phyloP scores from a whole-genome alignment of 192 early-diverging fungal species.

The Linnemannia exigua region DNA sequence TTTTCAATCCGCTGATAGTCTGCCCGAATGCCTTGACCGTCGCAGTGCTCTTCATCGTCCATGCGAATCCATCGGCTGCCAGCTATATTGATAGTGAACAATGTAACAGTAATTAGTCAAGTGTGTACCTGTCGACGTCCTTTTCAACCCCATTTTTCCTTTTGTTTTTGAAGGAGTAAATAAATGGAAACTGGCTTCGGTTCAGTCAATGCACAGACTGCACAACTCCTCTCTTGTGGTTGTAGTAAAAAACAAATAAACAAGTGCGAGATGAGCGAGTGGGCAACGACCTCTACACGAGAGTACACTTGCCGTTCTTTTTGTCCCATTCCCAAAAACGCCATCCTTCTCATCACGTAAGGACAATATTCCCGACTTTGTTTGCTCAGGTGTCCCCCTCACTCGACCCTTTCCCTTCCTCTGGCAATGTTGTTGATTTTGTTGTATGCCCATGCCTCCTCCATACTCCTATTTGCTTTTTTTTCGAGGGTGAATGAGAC shows the following conservation, averaged over 20 bases:
- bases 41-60: conserved; percentile 37
- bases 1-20: conserved; percentile 39
- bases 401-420: background rate
- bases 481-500: no score
- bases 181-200: background rate
- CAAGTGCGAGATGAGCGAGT: no score
- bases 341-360: background rate
- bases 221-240: background rate
- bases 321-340: background rate
- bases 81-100: conserved; percentile 1
- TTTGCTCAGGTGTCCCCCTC: background rate
- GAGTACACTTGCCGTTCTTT: background rate
- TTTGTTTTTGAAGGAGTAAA: background rate
- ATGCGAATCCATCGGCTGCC: conserved; percentile 24
- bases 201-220: background rate
- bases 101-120: background rate
- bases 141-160: background rate
- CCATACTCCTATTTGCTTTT: no score
- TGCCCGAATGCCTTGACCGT: conserved; percentile 42
- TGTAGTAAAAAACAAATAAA: no score
- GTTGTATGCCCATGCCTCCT: background rate
- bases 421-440: background rate
- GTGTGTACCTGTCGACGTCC: background rate
- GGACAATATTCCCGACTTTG: no score
- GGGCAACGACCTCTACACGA: no score